Evolutionary conservation across 208 protist species (phyloP).

Genomic region (Trypanosomatidae sp.): DNA sequence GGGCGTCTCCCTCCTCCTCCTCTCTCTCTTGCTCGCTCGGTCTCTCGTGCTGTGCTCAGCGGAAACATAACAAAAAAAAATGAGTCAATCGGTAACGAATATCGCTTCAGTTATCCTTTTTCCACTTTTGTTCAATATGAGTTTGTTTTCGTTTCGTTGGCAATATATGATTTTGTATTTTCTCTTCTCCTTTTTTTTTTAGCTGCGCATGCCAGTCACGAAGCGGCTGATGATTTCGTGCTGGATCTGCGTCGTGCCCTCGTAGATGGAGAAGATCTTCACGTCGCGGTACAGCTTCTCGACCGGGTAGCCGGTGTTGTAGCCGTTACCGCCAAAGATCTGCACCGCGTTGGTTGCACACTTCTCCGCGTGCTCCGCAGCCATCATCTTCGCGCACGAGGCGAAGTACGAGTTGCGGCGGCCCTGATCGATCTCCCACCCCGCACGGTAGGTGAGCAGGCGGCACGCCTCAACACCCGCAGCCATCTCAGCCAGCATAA

Average conservation of each 20-base stretch:
- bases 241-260: slow-evolving; percentile 93
- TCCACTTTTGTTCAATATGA: no score
- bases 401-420: slow-evolving; percentile 88
- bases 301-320: slow-evolving; percentile 94
- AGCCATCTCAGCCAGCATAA: slow-evolving; percentile 92
- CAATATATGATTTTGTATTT: no score
- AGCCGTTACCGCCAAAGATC: slow-evolving; percentile 93
- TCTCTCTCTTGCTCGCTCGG: no score
- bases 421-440: slow-evolving; percentile 81
- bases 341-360: slow-evolving; percentile 77
- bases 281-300: slow-evolving; percentile 94
- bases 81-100: no score
- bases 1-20: no score
- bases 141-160: no score
- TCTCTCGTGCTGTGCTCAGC: slow-evolving; percentile 16
- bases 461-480: slow-evolving; percentile 83
- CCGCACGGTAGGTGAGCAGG: slow-evolving; percentile 69
- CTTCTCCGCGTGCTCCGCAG: slow-evolving; percentile 74
- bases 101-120: no score
- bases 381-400: slow-evolving; percentile 84
- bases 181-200: no score
- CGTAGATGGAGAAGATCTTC: slow-evolving; percentile 95
- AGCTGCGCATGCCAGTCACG: slow-evolving; percentile 56
- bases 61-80: no score
- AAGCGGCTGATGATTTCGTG: slow-evolving; percentile 76